Evolutionary conservation across 208 protist species (phyloP).

Genomic region (Leptomonas pyrrhocoris): DNA sequence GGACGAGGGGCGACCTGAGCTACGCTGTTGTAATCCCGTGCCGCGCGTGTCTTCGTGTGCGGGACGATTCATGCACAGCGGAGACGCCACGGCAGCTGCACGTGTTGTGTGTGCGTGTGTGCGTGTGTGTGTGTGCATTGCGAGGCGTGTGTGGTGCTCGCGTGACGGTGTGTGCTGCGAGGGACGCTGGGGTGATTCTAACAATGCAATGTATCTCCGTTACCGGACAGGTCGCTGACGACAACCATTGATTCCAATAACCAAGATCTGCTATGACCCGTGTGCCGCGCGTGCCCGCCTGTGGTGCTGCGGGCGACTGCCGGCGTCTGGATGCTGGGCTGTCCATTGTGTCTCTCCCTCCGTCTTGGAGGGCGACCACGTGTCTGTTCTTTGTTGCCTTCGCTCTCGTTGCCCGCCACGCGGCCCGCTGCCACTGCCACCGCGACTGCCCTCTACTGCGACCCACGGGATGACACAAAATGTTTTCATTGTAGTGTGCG

Average conservation of each 20-base stretch:
- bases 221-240: slow-evolving; percentile 56
- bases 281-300: neutral
- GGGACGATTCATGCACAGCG: slow-evolving; percentile 63
- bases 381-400: neutral
- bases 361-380: too few species aligned
- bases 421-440: too few species aligned
- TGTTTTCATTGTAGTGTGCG: slow-evolving; percentile 34
- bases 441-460: neutral
- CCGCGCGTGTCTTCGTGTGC: slow-evolving; percentile 28
- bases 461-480: slow-evolving; percentile 19
- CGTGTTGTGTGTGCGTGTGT: neutral
- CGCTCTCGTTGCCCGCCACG: neutral
- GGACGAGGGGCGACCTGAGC: too few species aligned
- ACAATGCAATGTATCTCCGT: slow-evolving; percentile 44
- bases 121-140: too few species aligned
- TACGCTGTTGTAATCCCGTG: slow-evolving; percentile 53
- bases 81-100: slow-evolving; percentile 17
- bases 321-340: slow-evolving; percentile 2
- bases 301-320: neutral
- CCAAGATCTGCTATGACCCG: slow-evolving; percentile 83
- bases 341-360: neutral
- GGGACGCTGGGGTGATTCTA: slow-evolving; percentile 12
- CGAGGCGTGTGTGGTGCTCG: too few species aligned
- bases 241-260: slow-evolving; percentile 68
- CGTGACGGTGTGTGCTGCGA: too few species aligned